These are phyloP conservation scores for Marsdenia floribunda DNA, from an alignment of 257 asterid species.

Conservation along the genomic window DNA sequence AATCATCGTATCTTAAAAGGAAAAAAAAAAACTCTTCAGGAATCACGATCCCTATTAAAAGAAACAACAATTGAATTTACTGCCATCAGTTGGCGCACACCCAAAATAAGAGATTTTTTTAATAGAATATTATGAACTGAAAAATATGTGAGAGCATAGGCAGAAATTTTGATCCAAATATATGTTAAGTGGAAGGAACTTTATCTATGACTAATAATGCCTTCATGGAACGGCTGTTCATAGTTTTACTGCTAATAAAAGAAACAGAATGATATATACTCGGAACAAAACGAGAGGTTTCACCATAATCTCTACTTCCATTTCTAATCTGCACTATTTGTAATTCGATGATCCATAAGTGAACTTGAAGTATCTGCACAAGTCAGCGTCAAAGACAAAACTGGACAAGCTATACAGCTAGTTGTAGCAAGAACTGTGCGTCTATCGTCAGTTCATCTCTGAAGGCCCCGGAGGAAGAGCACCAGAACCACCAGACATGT, in stretches of 20 bases:
- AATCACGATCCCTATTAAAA: too few species aligned
- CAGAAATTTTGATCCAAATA: not conserved
- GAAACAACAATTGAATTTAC: too few species aligned
- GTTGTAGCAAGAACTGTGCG: not conserved
- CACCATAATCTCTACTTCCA: not conserved
- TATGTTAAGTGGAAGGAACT: not conserved
- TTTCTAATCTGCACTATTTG: not conserved
- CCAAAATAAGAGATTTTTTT: too few species aligned
- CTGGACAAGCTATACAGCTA: conserved; percentile 5
- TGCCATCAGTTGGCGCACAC: too few species aligned
- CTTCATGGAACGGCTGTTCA: not conserved
- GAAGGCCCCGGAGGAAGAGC: conserved; percentile 26
- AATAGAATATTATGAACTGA: too few species aligned
- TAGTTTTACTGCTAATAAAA: not conserved
- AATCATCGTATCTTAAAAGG: too few species aligned
- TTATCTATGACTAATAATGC: not conserved
- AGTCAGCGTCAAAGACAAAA: not conserved
- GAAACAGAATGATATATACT: not conserved
- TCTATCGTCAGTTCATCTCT: conserved; percentile 23
- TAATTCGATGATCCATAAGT: not conserved
- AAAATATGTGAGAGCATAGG: too few species aligned
- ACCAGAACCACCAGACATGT: conserved; percentile 24
- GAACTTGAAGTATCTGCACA: not conserved
- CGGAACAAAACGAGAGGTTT: not conserved
- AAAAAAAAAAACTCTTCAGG: too few species aligned